Evolutionary conservation across 371 early-diverging fungal species (phyloP).

Genomic region (Mortierella sp.): DNA sequence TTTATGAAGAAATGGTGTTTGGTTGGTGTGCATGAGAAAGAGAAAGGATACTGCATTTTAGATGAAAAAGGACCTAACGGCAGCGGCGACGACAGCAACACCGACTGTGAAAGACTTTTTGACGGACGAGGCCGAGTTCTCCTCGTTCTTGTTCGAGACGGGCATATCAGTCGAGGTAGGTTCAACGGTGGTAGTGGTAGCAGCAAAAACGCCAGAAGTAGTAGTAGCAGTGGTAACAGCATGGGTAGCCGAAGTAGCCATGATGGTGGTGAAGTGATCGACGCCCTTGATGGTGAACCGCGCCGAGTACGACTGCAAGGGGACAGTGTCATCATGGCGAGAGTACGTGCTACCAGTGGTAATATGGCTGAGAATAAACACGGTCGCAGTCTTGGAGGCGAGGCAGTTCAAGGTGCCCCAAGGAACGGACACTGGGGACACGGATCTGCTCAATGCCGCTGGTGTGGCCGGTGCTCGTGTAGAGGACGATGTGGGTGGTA

Average conservation of each 20-base stretch:
- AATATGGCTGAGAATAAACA: slow-evolving; percentile 8
- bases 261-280: too few species aligned
- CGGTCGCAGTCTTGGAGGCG: slow-evolving; percentile 6
- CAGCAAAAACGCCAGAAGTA: neutral
- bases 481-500: slow-evolving; percentile 22
- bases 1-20: too few species aligned
- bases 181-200: neutral
- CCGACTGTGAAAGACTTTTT: neutral
- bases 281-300: slow-evolving; percentile 16
- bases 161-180: neutral
- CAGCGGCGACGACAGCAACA: neutral
- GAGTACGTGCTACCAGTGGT: slow-evolving; percentile 12
- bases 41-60: neutral
- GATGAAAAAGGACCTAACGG: neutral
- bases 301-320: slow-evolving; percentile 28
- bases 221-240: neutral
- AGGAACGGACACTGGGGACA: slow-evolving; percentile 8
- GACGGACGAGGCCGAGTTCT: slow-evolving; percentile 7
- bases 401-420: slow-evolving; percentile 17
- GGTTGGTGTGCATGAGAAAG: too few species aligned
- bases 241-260: neutral
- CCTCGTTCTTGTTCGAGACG: neutral
- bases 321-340: slow-evolving; percentile 9
- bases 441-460: slow-evolving; percentile 12
- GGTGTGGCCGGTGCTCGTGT: slow-evolving; percentile 3